Evolutionary conservation across 2,329 filamentous ascomycete species (phyloP).

Genomic region (Metarhizium humberi): DNA sequence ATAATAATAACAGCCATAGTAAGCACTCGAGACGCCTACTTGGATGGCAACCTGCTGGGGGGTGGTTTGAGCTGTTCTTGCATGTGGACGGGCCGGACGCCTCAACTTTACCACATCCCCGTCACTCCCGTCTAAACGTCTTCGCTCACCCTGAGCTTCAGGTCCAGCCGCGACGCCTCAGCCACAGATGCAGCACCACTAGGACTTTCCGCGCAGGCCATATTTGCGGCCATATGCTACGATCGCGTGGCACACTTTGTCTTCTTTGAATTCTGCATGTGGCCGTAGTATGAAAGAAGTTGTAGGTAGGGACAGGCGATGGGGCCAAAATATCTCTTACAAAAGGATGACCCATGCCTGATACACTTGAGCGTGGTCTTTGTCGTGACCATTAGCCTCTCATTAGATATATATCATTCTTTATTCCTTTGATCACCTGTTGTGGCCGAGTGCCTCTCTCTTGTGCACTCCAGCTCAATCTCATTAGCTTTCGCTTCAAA

Average conservation of each 20-base stretch:
- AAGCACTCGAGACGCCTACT: background rate
- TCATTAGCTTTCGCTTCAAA: background rate
- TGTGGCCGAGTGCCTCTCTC: conserved; percentile 1
- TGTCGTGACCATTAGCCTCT: conserved; percentile 3
- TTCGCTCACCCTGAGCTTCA: background rate
- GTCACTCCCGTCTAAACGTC: background rate
- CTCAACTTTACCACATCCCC: background rate
- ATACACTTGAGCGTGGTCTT: conserved; percentile 1
- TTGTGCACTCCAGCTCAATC: background rate
- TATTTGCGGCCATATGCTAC: conserved; percentile 6
- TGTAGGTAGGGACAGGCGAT: background rate
- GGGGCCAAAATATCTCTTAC: background rate
- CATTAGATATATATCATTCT: conserved; percentile 2
- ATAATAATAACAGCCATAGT: background rate
- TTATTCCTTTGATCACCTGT: conserved; percentile 4
- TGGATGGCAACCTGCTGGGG: background rate
- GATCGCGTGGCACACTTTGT: conserved; percentile 7
- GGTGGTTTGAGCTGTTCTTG: background rate
- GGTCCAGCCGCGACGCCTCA: conserved; percentile 3
- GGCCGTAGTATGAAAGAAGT: background rate
- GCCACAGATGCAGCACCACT: conserved; percentile 3
- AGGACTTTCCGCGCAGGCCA: background rate
- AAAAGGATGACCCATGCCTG: conserved; percentile 5
- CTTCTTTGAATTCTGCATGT: conserved; percentile 3
- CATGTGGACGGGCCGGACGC: background rate